Percentiles rank a stretch among this genome's conserved stretches.
These are phyloP conservation scores for Panicum hallii DNA, from an alignment of 202 grass and related monocot genomes.

Conservation along the genomic window DNA sequence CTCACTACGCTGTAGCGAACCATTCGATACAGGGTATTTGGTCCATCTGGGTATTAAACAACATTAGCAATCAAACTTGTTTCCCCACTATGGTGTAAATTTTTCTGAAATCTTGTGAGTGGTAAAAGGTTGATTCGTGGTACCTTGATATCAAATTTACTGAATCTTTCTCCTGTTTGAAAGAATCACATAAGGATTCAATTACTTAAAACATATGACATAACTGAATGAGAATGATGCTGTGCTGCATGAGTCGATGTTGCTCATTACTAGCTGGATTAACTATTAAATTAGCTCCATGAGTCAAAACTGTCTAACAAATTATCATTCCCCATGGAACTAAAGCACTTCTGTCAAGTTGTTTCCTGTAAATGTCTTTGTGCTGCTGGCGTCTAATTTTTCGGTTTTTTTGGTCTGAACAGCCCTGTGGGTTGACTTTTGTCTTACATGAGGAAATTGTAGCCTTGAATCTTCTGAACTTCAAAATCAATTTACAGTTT, in stretches of 20 bases:
- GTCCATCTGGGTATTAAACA: background rate
- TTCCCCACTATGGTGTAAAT: background rate
- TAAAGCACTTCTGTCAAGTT: background rate
- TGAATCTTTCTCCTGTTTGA: background rate
- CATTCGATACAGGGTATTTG: constrained; percentile 12
- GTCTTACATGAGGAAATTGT: constrained; percentile 25
- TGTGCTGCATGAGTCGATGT: background rate
- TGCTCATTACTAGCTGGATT: background rate
- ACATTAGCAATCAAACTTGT: background rate
- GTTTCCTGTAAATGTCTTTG: constrained; percentile 15
- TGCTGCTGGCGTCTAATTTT: background rate
- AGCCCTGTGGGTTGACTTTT: background rate
- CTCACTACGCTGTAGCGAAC: constrained; percentile 28
- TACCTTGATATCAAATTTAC: background rate
- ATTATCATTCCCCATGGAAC: background rate
- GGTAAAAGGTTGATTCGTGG: background rate
- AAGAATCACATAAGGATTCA: constrained; percentile 7
- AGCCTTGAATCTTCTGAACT: constrained; percentile 43
- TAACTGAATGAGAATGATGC: background rate
- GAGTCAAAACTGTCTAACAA: constrained; percentile 2
- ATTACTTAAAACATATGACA: background rate
- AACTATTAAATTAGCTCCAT: background rate
- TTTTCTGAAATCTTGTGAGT: background rate
- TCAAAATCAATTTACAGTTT: background rate
- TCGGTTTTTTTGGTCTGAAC: background rate